Evolutionary conservation across 768 basidiomycete genomes (phyloP), one percentile per base, ranked within the genome.

Genomic region (Jaapia argillacea): DNA sequence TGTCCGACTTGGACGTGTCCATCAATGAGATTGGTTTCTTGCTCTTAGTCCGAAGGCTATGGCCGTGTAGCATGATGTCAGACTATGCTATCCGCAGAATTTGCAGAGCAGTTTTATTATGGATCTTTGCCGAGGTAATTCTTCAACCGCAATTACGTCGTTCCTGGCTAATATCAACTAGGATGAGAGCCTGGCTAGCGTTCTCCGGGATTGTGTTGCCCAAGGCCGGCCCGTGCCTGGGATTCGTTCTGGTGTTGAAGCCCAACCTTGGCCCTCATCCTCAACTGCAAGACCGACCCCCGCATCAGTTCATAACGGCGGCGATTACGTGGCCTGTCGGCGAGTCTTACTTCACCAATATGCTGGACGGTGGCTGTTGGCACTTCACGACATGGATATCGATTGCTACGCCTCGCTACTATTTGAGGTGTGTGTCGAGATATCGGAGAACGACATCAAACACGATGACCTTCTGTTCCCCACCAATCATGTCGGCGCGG

Each of bases 1-100:
- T 91, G 20, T 64, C 68, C 4, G 83, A 87, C 51, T 55, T 86
- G 21, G 79, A 88, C 57, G 63, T 91, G 23, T 74, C 80, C 3
- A 67, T 79, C 22, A 85, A 87, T 51, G 88, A 91, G 59, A 65
- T 71, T 27, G 87, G 81, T 2, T 72, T 90, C 44, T 58, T 86
- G 5, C 62, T 89, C 13, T 64, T 91, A n/a, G 64, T 67, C 4
- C 70, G 77, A 43, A 71, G 78, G 51, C 75, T 85, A 48, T 87
- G 80, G 79, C 86, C 87, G 0, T 81, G 75, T 48, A 72, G 79
- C 13, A 67, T 87, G 58, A 70, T 77, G 33, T 81, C 87, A 12
- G 76, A 80, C 26, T 86, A 87, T 57, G 79, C 77, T 2, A 57
- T 82, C 40, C 72, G 70, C 42, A 66, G 85, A 37, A 64, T 90